phyloP scores from a whole-genome alignment of 139 green algal genomes.

The Dunaliella primolecta region DNA sequence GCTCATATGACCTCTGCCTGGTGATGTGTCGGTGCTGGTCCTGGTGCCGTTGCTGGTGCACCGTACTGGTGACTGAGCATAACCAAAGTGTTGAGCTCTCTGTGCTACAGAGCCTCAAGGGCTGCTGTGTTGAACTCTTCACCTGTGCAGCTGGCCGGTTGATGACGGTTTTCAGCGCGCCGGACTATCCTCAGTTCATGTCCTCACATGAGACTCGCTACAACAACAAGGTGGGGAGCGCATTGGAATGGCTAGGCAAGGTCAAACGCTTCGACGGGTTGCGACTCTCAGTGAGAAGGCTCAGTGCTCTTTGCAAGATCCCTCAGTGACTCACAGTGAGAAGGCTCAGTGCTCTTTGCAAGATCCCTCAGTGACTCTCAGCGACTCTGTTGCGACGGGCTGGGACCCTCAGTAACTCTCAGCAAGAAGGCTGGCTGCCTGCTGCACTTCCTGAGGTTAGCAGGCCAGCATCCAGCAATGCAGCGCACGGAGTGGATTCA shows the following conservation, averaged over 20 bases:
- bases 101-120: too few relatives aligned
- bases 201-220: neutral
- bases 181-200: constrained; percentile 69
- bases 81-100: too few relatives aligned
- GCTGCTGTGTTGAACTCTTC: too few relatives aligned
- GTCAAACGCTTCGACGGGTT: neutral
- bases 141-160: constrained; percentile 70
- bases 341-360: too few relatives aligned
- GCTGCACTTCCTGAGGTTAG: neutral
- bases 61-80: too few relatives aligned
- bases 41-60: too few relatives aligned
- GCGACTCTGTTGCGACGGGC: neutral
- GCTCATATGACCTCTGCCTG: too few relatives aligned
- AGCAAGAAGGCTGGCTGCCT: neutral
- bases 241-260: neutral
- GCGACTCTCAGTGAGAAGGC: neutral
- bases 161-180: constrained; percentile 86
- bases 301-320: too few relatives aligned
- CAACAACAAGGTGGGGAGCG: neutral
- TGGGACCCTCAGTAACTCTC: too few relatives aligned
- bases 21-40: too few relatives aligned
- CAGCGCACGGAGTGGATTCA: neutral
- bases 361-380: too few relatives aligned
- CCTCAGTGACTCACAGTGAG: too few relatives aligned
- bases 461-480: neutral